Conservation (phyloP, 306 rosid species). For the Mimosa pudica region DNA sequence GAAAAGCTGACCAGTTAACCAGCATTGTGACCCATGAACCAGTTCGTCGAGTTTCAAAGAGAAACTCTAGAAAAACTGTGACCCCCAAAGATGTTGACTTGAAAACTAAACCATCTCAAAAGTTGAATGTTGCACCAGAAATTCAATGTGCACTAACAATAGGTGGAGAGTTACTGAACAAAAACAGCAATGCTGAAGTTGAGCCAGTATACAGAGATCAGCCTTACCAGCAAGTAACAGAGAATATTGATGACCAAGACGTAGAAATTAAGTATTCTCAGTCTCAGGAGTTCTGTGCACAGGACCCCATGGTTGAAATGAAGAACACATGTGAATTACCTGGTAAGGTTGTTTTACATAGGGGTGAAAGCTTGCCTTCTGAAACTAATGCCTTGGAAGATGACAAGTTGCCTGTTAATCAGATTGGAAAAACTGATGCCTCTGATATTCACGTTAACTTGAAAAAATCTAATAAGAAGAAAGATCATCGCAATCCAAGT, state of each 20-base stretch:
- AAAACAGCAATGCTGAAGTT: slow-evolving; percentile 31
- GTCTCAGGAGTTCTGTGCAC: slow-evolving; percentile 42
- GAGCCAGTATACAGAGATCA: slow-evolving; percentile 28
- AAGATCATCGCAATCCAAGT: slow-evolving; percentile 40
- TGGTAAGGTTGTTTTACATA: slow-evolving; percentile 31
- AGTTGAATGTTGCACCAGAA: slow-evolving; percentile 28
- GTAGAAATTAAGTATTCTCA: slow-evolving; percentile 40
- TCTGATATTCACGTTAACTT: slow-evolving; percentile 29
- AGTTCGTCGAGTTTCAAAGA: slow-evolving; percentile 41
- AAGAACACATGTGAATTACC: slow-evolving; percentile 54
- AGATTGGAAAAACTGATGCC: slow-evolving; percentile 32
- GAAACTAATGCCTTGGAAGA: slow-evolving; percentile 27
- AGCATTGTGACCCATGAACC: slow-evolving; percentile 39
- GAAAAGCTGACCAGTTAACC: slow-evolving; percentile 44
- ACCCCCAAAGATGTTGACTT: slow-evolving; percentile 34
- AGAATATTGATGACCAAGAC: slow-evolving; percentile 28
- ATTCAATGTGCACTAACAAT: slow-evolving; percentile 8
- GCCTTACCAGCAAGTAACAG: slow-evolving; percentile 32
- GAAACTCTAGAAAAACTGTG: slow-evolving; percentile 34
- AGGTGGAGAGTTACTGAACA: slow-evolving; percentile 32
- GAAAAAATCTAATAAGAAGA: slow-evolving; percentile 45
- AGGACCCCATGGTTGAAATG: slow-evolving; percentile 51
- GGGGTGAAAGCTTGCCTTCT: slow-evolving; percentile 23
- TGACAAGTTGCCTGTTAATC: slow-evolving; percentile 33
- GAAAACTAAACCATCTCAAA: slow-evolving; percentile 34